phyloP scores from a whole-genome alignment of 768 basidiomycete species.

The Boletus pseudo-olivaceus region DNA sequence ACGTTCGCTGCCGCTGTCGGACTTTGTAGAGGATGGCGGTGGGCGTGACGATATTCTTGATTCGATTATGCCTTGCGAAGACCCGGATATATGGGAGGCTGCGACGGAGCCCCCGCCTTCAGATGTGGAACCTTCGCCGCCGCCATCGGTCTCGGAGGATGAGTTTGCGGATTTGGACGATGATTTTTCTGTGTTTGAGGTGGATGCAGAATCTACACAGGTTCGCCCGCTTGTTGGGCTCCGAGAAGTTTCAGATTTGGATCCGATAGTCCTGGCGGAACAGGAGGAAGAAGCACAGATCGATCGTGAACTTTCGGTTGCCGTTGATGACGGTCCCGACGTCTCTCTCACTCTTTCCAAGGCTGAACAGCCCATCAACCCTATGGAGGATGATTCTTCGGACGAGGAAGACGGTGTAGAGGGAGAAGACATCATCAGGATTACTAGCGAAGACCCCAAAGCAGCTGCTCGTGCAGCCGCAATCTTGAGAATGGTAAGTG shows the following conservation, averaged over 20 bases:
- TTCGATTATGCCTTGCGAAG: conserved; percentile 1
- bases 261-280: conserved; percentile 20
- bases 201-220: conserved; percentile 15
- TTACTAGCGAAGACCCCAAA: conserved; percentile 78
- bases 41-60: neutral
- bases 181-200: conserved; percentile 15
- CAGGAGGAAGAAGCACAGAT: conserved; percentile 31
- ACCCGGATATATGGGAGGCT: conserved; percentile 14
- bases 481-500: conserved; percentile 79
- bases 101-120: conserved; percentile 23
- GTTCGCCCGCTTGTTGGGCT: conserved; percentile 1
- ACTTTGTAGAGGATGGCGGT: conserved; percentile 6
- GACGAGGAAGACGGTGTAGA: conserved; percentile 33
- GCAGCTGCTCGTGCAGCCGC: conserved; percentile 93
- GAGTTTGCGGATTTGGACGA: conserved; percentile 19
- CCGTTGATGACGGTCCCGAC: conserved; percentile 18
- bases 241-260: conserved; percentile 4
- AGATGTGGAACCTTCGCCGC: conserved; percentile 8
- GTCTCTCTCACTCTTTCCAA: neutral
- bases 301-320: conserved; percentile 37
- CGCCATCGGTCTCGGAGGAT: conserved; percentile 10
- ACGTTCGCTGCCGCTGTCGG: conserved; percentile 21
- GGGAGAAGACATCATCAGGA: conserved; percentile 63
- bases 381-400: conserved; percentile 15
- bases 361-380: neutral